A percentile compares a stretch with the other conserved stretches of the same genome.
These are phyloP conservation scores for Oryza longistaminata DNA, from an alignment of 176 grass and related monocot species.

Conservation along the genomic window DNA sequence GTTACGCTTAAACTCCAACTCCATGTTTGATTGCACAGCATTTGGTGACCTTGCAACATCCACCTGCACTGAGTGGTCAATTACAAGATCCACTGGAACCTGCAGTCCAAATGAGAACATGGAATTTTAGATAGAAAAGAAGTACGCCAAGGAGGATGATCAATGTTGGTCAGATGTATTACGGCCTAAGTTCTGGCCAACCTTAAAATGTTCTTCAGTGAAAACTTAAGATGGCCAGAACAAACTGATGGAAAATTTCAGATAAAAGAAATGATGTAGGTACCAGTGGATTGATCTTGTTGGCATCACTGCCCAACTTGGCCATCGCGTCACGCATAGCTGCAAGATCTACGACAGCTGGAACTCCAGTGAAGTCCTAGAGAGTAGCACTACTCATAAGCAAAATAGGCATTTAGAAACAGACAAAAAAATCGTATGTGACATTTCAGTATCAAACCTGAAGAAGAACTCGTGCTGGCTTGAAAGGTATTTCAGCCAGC, in stretches of 20 bases:
- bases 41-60: constrained; percentile 89
- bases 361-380: constrained; percentile 92
- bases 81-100: constrained; percentile 96
- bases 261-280: not conserved
- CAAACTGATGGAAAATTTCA: not conserved
- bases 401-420: constrained; percentile 30
- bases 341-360: constrained; percentile 95
- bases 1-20: constrained; percentile 81
- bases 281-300: constrained; percentile 96
- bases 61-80: constrained; percentile 96
- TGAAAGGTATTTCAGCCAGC: constrained; percentile 91
- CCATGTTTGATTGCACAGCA: constrained; percentile 86
- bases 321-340: constrained; percentile 96
- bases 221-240: not conserved
- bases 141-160: not conserved
- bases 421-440: not conserved
- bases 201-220: not conserved
- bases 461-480: constrained; percentile 92
- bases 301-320: constrained; percentile 79
- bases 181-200: not conserved
- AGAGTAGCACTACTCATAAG: constrained; percentile 30
- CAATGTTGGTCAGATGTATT: not conserved
- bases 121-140: constrained; percentile 7
- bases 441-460: constrained; percentile 54
- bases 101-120: constrained; percentile 37